Base-by-base conservation (phyloP, 1,284 basidiomycete species). In the Laetiporus sulphureus region DNA sequence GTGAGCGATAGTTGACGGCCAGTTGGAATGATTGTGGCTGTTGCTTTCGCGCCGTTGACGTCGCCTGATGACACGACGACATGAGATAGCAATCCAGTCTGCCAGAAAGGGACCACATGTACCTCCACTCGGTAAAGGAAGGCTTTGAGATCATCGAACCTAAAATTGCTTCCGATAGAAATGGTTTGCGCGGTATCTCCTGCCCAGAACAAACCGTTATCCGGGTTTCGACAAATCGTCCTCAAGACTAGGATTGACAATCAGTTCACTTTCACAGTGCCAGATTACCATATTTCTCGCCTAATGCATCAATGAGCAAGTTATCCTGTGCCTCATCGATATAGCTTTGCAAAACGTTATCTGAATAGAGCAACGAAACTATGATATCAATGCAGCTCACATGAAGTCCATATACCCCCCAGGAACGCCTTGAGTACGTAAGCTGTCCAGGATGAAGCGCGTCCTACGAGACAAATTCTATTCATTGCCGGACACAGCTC, bases 181-280 rank as follows among this genome's bases (percentile, higher is more conserved):
- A 88, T 87, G 0, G 83, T 83, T 50, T 88, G 84, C 0, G 84
- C 83, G 0, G 85, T 88, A 52, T 88, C 84, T 0, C 84, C 85
- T 0, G 83, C 84, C 79, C 80, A 88, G 53, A 86, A 85, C 19
- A 83, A 59, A 0, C 85, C 84, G 30, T 29, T 37, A 38, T 80
- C 63, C 0, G 75, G 70, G 52, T 87, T 85, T 8, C 59, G 59
- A 50, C 81, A 85, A 2, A 86, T 53, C 0, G 60, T 63, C 10
- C 81, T 64, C 32, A 88, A 56, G 1, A 88, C 83, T 85, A 15
- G 8, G 25, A 7, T 8, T 27, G 25, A 8, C 8, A 13, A 13
- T 13, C 25, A 27, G 25, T 13, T 27, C 13, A 27, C 8, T 8
- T 27, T 7, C 25, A 27, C 25, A 27, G 13, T 13, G 13, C 13